phyloP scores from a whole-genome alignment of 2,329 filamentous ascomycete genomes.

The Xylariaceae sp. region DNA sequence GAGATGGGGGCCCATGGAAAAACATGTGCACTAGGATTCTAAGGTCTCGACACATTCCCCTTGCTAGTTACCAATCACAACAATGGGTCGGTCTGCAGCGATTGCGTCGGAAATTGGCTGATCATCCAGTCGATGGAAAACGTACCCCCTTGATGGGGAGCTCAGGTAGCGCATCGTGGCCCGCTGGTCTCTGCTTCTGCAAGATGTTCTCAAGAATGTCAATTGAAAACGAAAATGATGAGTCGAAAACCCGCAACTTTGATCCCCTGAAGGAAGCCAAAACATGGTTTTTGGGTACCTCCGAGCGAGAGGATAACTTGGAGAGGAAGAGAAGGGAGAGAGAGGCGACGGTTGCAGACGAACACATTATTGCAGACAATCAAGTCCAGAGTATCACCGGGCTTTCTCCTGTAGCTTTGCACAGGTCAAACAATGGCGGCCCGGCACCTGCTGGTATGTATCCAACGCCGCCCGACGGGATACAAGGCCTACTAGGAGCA shows the following conservation, averaged over 20 bases:
- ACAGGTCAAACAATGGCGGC: constrained; percentile 42
- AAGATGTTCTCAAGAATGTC: constrained; percentile 39
- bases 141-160: constrained; percentile 31
- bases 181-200: constrained; percentile 48
- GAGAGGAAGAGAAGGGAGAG: constrained; percentile 48
- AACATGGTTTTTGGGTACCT: constrained; percentile 41
- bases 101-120: constrained; percentile 38
- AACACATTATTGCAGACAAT: constrained; percentile 37
- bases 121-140: constrained; percentile 39
- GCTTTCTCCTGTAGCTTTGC: constrained; percentile 47
- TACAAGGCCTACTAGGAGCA: constrained; percentile 49
- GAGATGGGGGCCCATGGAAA: constrained; percentile 44
- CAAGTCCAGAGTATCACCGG: constrained; percentile 41
- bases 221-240: constrained; percentile 35
- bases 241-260: constrained; percentile 37
- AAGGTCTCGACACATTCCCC: constrained; percentile 44
- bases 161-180: constrained; percentile 47
- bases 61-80: constrained; percentile 34
- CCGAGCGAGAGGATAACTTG: constrained; percentile 44
- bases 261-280: constrained; percentile 47
- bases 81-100: constrained; percentile 50
- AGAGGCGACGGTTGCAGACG: constrained; percentile 36
- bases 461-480: constrained; percentile 66
- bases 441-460: constrained; percentile 56
- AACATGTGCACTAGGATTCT: constrained; percentile 47